Evolutionary conservation across 495 filamentous ascomycete species (phyloP).

Genomic region (Penicilliopsis zonata): DNA sequence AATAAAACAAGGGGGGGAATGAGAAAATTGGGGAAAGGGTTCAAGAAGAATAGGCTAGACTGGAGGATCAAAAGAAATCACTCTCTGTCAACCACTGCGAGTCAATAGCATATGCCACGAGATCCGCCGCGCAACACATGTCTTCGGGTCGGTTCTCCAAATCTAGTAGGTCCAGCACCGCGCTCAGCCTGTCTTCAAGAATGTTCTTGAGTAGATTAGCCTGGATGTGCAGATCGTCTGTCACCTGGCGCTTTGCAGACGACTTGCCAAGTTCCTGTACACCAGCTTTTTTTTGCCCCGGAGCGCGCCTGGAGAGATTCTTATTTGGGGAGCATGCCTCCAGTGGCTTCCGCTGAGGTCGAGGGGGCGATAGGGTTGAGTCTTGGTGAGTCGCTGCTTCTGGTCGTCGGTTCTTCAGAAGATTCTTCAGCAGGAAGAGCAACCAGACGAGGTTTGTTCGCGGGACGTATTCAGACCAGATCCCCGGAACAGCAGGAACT

Average conservation of each 20-base stretch:
- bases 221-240: constrained; percentile 4
- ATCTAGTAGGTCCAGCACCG: constrained; percentile 25
- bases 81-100: constrained; percentile 28
- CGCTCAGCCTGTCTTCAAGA: constrained; percentile 20
- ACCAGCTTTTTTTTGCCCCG: constrained; percentile 5
- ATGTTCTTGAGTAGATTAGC: constrained; percentile 16
- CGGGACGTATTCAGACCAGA: constrained; percentile 35
- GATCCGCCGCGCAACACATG: constrained; percentile 37
- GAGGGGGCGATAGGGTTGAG: background rate
- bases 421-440: constrained; percentile 34
- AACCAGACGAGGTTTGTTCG: constrained; percentile 40
- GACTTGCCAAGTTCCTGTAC: background rate
- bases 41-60: no score
- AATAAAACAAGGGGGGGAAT: no score
- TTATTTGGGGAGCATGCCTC: constrained; percentile 25
- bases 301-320: constrained; percentile 5
- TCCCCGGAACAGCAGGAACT: constrained; percentile 18
- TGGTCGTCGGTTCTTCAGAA: constrained; percentile 27
- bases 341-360: constrained; percentile 18
- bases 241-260: background rate
- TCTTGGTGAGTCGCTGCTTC: constrained; percentile 5
- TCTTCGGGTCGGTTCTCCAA: constrained; percentile 29
- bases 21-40: no score
- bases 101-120: constrained; percentile 36
- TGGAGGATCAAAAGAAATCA: constrained; percentile 32